Conservation (phyloP, 306 rosid species). For the Begonia masoniana region DNA sequence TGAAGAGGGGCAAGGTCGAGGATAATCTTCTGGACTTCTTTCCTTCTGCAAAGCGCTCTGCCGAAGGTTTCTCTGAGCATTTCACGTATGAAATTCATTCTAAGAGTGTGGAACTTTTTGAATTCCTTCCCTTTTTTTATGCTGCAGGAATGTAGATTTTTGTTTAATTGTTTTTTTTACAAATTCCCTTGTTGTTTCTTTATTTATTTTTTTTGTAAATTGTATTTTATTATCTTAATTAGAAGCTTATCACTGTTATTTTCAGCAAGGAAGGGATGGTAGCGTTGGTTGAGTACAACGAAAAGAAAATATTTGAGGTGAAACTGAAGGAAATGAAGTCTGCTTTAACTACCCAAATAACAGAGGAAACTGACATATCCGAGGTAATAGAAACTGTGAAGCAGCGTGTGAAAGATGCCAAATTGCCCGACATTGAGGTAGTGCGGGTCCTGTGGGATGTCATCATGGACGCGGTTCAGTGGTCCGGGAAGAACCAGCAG, state of each 20-base stretch:
- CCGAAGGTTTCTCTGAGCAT: slow-evolving; percentile 87
- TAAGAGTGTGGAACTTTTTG: not conserved
- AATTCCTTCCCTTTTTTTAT: too few species aligned
- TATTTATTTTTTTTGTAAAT: not conserved
- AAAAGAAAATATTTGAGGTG: slow-evolving; percentile 92
- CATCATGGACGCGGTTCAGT: slow-evolving; percentile 99
- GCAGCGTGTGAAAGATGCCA: slow-evolving; percentile 87
- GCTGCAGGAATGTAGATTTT: too few species aligned
- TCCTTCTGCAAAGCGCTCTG: slow-evolving; percentile 77
- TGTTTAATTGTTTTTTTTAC: too few species aligned
- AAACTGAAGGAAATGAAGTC: slow-evolving; percentile 93
- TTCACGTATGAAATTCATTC: slow-evolving; percentile 49
- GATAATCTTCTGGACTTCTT: slow-evolving; percentile 81
- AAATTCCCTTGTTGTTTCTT: too few species aligned
- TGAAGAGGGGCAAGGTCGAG: slow-evolving; percentile 94
- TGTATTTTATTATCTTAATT: not conserved
- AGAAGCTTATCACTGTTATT: not conserved
- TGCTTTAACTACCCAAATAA: slow-evolving; percentile 80
- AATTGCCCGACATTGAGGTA: slow-evolving; percentile 69
- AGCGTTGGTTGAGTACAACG: slow-evolving; percentile 88
- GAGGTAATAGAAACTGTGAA: slow-evolving; percentile 93
- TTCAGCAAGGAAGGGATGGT: slow-evolving; percentile 90
- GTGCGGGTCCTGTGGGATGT: slow-evolving; percentile 90
- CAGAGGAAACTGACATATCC: slow-evolving; percentile 86
- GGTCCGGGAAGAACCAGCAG: slow-evolving; percentile 99